Conservation (phyloP, 2,329 filamentous ascomycete genomes). For the Colletotrichum sojae region DNA sequence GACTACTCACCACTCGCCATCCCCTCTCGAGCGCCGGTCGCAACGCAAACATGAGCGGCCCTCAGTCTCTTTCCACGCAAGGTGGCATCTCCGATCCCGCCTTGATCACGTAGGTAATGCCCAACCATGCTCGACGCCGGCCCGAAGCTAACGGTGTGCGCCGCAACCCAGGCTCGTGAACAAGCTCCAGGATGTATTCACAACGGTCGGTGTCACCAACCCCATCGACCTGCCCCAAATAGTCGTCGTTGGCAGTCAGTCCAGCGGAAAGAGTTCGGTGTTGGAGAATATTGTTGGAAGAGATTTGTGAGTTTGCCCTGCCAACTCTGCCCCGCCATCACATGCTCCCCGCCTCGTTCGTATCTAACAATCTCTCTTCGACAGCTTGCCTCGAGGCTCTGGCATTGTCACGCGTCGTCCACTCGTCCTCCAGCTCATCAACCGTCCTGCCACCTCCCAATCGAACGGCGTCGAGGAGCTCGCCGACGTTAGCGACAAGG, state of each 20-base stretch:
- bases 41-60: conserved; percentile 38
- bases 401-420: conserved; percentile 97
- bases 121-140: conserved; percentile 27
- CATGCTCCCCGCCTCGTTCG: conserved; percentile 23
- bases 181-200: conserved; percentile 99
- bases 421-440: conserved; percentile 97
- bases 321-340: conserved; percentile 39
- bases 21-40: conserved; percentile 19
- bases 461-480: conserved; percentile 82
- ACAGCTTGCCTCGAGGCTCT: conserved; percentile 93
- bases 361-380: conserved; percentile 46
- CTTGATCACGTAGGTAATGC: conserved; percentile 71
- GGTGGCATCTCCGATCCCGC: conserved; percentile 77
- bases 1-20: conserved; percentile 5
- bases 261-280: conserved; percentile 98
- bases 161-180: conserved; percentile 80
- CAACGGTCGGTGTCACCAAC: conserved; percentile 98
- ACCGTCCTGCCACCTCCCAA: conserved; percentile 77
- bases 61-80: conserved; percentile 29
- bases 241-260: conserved; percentile 97
- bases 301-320: conserved; percentile 84
- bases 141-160: conserved; percentile 39
- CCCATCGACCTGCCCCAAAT: conserved; percentile 99
- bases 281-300: conserved; percentile 98
- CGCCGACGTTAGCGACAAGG: conserved; percentile 80